phyloP scores from a whole-genome alignment of 148 eudicot genomes.

The Rhododendron simsii region DNA sequence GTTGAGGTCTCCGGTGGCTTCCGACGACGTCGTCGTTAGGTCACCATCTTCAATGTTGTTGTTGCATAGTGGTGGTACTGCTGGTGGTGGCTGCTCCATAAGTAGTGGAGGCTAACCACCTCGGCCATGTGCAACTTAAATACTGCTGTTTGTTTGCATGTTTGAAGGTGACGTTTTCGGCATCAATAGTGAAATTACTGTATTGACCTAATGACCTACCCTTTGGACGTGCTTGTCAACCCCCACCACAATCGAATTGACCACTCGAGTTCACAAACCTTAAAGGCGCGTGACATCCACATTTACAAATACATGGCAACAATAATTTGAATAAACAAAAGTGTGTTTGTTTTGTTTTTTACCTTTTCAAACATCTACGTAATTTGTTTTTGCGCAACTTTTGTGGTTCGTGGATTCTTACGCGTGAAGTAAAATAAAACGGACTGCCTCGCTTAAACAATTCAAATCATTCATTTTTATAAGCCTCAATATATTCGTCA shows the following conservation, averaged over 20 bases:
- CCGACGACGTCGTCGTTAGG: constrained; percentile 15
- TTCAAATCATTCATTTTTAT: too few species aligned
- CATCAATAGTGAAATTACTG: neutral
- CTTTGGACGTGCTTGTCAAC: neutral
- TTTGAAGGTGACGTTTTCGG: neutral
- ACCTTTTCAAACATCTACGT: too few species aligned
- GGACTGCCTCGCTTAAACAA: too few species aligned
- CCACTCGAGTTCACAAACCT: neutral
- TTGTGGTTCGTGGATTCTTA: too few species aligned
- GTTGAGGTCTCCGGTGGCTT: constrained; percentile 6
- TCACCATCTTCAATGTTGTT: constrained; percentile 12
- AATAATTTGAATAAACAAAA: too few species aligned
- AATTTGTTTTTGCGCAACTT: too few species aligned
- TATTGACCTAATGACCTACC: neutral
- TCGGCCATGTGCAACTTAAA: neutral
- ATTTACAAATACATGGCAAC: neutral
- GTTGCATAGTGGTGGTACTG: constrained; percentile 23
- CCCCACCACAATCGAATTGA: neutral
- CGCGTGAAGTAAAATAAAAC: too few species aligned
- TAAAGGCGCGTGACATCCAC: neutral
- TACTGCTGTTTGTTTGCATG: neutral
- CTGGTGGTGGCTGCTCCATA: neutral
- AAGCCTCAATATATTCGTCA: too few species aligned
- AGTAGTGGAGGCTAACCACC: neutral
- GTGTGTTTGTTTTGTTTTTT: too few species aligned